Conservation (phyloP, 164 flowering plant genomes). For the Vitis amurensis region DNA sequence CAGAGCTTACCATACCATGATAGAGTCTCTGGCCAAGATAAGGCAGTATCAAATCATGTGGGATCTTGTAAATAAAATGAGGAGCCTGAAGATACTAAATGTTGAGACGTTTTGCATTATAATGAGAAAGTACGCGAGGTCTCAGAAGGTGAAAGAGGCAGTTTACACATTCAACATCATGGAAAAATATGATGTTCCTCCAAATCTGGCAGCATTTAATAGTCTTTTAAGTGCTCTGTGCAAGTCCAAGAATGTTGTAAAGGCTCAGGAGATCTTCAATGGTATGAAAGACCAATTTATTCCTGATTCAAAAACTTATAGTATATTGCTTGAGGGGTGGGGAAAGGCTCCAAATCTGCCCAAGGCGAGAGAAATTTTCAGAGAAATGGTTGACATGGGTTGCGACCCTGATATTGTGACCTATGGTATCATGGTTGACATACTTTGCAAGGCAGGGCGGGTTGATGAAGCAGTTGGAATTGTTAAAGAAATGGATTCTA, state of each 20-base stretch:
- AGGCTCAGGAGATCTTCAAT: slow-evolving; percentile 90
- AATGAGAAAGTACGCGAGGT: slow-evolving; percentile 79
- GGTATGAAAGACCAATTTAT: slow-evolving; percentile 52
- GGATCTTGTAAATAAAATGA: slow-evolving; percentile 79
- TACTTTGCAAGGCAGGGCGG: slow-evolving; percentile 88
- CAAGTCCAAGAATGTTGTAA: slow-evolving; percentile 84
- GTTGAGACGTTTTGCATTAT: slow-evolving; percentile 85
- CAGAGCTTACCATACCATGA: slow-evolving; percentile 72
- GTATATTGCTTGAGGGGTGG: slow-evolving; percentile 88
- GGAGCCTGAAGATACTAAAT: slow-evolving; percentile 52
- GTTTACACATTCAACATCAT: slow-evolving; percentile 80
- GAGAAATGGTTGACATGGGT: slow-evolving; percentile 64
- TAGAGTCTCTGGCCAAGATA: slow-evolving; percentile 78
- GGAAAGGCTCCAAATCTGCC: slow-evolving; percentile 80
- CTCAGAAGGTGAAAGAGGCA: slow-evolving; percentile 78
- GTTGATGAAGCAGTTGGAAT: slow-evolving; percentile 65
- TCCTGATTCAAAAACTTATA: slow-evolving; percentile 81
- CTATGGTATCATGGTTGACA: slow-evolving; percentile 86
- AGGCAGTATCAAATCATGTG: slow-evolving; percentile 88
- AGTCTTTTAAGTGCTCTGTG: slow-evolving; percentile 78
- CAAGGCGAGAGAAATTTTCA: slow-evolving; percentile 71
- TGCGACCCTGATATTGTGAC: slow-evolving; percentile 87
- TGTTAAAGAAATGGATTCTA: slow-evolving; percentile 59
- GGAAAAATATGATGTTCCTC: slow-evolving; percentile 65
- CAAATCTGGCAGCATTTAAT: slow-evolving; percentile 78